Percentiles rank a stretch among this genome's conserved stretches.
Conservation (phyloP, 768 basidiomycete genomes). For the Leccinum longicurvipes region DNA sequence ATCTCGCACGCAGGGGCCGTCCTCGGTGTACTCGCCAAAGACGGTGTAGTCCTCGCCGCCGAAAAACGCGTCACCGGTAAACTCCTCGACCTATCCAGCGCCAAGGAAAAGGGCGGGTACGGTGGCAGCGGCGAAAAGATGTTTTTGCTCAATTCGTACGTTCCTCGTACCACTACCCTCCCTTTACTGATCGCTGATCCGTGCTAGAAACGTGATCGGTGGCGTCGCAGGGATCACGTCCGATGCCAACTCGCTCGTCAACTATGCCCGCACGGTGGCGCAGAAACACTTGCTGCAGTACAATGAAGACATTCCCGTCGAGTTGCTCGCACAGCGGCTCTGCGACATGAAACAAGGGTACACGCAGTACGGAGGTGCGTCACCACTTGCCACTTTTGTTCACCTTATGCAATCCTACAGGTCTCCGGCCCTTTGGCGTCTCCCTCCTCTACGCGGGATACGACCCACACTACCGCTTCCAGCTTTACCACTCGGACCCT, state of each 20-base stretch:
- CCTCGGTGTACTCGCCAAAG: conserved; percentile 86
- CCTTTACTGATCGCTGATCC: background rate
- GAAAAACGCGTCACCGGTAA: conserved; percentile 99
- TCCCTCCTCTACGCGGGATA: conserved; percentile 96
- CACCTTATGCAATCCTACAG: conserved; percentile 27
- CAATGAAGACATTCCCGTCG: conserved; percentile 98
- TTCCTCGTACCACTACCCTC: background rate
- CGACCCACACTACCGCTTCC: conserved; percentile 94
- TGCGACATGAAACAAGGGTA: conserved; percentile 99
- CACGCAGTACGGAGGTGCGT: conserved; percentile 89
- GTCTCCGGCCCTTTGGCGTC: conserved; percentile 97
- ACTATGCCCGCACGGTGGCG: conserved; percentile 87
- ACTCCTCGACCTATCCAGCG: conserved; percentile 84
- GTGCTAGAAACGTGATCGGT: conserved; percentile 76
- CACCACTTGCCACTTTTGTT: background rate
- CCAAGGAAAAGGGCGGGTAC: conserved; percentile 78
- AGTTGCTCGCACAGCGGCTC: conserved; percentile 87
- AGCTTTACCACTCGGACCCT: conserved; percentile 97
- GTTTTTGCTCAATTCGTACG: conserved; percentile 87
- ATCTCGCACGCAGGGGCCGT: conserved; percentile 96
- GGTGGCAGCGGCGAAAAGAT: conserved; percentile 99
- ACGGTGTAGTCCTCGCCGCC: conserved; percentile 88
- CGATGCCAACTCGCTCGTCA: conserved; percentile 96
- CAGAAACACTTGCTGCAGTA: conserved; percentile 86
- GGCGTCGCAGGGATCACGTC: conserved; percentile 96